Conservation (phyloP, 106 monocot genomes). For the Dendrobium nobile region DNA sequence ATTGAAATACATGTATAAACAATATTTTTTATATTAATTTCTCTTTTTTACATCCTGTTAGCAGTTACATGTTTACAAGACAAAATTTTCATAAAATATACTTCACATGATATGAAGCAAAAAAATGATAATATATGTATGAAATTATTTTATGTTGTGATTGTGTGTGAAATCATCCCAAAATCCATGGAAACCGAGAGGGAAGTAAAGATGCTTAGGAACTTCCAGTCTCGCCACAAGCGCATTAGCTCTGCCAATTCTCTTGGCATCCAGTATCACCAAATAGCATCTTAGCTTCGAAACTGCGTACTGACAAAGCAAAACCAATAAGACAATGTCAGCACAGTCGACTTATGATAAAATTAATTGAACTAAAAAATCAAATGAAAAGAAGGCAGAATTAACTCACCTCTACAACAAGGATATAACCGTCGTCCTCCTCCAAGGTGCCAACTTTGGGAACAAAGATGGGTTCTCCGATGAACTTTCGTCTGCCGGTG, state of each 20-base stretch:
- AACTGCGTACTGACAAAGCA: conserved; percentile 68
- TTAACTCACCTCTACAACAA: conserved; percentile 63
- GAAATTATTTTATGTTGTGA: too few relatives aligned
- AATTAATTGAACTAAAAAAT: background rate
- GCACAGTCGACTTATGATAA: background rate
- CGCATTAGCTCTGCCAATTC: conserved; percentile 43
- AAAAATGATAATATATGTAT: too few relatives aligned
- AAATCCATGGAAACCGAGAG: conserved; percentile 89
- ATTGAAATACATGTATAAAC: too few relatives aligned
- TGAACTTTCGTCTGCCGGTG: conserved; percentile 41
- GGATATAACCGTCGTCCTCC: conserved; percentile 81
- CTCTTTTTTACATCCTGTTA: too few relatives aligned
- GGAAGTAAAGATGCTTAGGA: conserved; percentile 67
- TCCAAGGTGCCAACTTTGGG: conserved; percentile 30
- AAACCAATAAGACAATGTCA: background rate
- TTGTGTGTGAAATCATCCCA: conserved; percentile 33
- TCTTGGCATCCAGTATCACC: conserved; percentile 69
- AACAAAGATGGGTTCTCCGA: conserved; percentile 83
- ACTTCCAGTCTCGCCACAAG: conserved; percentile 73
- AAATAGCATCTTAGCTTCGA: conserved; percentile 61
- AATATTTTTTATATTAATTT: too few relatives aligned
- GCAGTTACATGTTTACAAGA: too few relatives aligned
- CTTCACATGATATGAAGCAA: too few relatives aligned
- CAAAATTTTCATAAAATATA: too few relatives aligned
- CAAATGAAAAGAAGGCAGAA: background rate